Base-by-base conservation (phyloP, 768 basidiomycete species). In the Galerina sulciceps region DNA sequence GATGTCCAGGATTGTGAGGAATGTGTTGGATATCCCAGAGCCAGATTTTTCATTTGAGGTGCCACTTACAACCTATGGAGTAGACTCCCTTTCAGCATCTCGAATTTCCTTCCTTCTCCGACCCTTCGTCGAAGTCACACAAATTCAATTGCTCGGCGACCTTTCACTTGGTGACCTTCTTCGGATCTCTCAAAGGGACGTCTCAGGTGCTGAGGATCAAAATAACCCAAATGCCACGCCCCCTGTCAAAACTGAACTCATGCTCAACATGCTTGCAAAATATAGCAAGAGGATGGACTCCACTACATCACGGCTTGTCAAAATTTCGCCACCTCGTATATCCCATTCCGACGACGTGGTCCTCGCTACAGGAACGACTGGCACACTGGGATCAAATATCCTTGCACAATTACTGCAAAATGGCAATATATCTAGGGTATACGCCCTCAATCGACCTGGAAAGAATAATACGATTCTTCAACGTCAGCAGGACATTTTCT, bases 51-150 rank as follows among this genome's bases (percentile, higher is more conserved):
- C 69, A 4, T 49, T 62, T 0, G 71, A 78, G 10, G 70, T 76
- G 4, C 78, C 79, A 1, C 67, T 81, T 46, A 77, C 76, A 1
- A 66, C 73, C 2, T 80, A 79, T 41, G 79, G 79, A 6, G 65
- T 79, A 13, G 79, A 80, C 59, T 80, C 79, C 1, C 69, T 80
- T 6, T 69, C 73, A 8, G 78, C 79, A 11, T 73, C 73, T 6
- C 69, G 70, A 14, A 60, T 79, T 10, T 74, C 78, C 4, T 69
- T 68, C 50, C 67, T 69, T 1, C 69, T 80, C 37, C 68, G 68
- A 9, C 64, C 71, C 0, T 64, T 65, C 26, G 60, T 75, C 15
- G 49, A 65, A 23, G 60, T 75, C 37, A 68, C 75, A 2, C 76
- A 78, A 55, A 64, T 78, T 47, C 76, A 77, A 54, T 66, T 78